Evolutionary conservation across 1,139 yeast genomes (phyloP), one percentile per base, ranked within the genome.

Genomic region (Lodderomyces beijingensis): DNA sequence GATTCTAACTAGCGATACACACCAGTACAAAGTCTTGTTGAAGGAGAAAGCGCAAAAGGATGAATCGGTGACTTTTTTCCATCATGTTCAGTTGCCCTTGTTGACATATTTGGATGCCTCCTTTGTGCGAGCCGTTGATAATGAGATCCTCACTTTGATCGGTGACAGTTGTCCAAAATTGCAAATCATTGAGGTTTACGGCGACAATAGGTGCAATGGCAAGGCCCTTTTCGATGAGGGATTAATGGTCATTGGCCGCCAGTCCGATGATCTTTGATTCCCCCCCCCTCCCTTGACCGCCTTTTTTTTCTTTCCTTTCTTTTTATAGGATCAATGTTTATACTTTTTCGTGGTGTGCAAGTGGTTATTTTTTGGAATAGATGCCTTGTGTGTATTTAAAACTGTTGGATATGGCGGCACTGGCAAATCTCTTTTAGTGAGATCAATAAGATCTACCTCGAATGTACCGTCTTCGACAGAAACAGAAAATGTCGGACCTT

Each of bases 51-150:
- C 44, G 4, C 53, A 50, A 4, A 23, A 19, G 9, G 27, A 23
- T 16, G 11, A 15, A 17, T 24, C 16, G 15, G 32, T 37, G 5
- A 21, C 12, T n/a, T 55, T 42, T 32, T 62, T 38, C 31, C 33
- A 46, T 3, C 49, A 52, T 25, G 38, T 61, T 3, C 31, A 44
- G 3, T 50, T 66, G 13, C 85, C 85, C 0, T 63, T 77, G 25
- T 57, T 88, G 33, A 75, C 86, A 0, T 69, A 75, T 16, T 49
- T 83, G 18, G 91, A 88, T 52, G 49, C 77, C 10, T 91, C 95
- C 1, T 88, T 88, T 59, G 86, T 86, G 2, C 63, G 93, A 32
- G 64, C 77, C 14, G 71, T 85, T 4, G 86, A 85, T 53, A 84
- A 87, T 55, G 73, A 66, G 21, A 65, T 78, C 1, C 53, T 86